These are phyloP conservation scores for Crucibulum cyathiforme DNA, from an alignment of 1,284 basidiomycete genomes.

Conservation along the genomic window DNA sequence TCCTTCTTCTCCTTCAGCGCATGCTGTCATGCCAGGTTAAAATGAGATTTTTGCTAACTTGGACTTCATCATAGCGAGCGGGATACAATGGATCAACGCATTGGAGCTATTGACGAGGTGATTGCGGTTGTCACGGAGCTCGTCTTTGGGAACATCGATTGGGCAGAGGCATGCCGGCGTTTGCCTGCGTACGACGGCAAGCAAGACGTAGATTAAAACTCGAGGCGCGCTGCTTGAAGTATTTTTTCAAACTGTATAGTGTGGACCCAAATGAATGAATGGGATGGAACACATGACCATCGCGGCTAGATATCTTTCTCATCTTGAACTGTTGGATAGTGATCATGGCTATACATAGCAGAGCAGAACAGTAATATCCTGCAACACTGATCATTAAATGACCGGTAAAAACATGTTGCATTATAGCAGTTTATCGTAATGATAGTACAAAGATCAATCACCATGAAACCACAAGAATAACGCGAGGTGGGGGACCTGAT, in stretches of 20 bases:
- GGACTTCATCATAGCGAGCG: conserved; percentile 70
- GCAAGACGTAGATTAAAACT: conserved; percentile 70
- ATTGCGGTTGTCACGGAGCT: conserved; percentile 81
- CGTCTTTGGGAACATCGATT: conserved; percentile 76
- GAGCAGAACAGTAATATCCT: too few species aligned
- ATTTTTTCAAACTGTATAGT: neutral
- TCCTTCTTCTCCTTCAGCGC: conserved; percentile 8
- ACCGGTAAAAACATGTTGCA: too few species aligned
- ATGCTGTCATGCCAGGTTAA: too few species aligned
- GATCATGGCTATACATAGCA: too few species aligned
- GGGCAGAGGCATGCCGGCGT: conserved; percentile 77
- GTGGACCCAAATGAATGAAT: neutral
- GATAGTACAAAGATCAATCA: too few species aligned
- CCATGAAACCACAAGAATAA: too few species aligned
- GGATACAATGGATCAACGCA: conserved; percentile 92
- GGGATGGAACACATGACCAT: too few species aligned
- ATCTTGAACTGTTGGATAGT: too few species aligned
- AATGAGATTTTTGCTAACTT: conserved; percentile 4
- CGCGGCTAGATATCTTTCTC: too few species aligned
- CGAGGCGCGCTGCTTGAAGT: neutral
- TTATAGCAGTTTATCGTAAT: too few species aligned
- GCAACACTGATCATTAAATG: too few species aligned
- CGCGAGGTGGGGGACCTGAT: neutral
- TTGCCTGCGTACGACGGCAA: conserved; percentile 89
- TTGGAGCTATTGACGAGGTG: conserved; percentile 93